Evolutionary conservation across 2,329 filamentous ascomycete species (phyloP), one percentile per base, ranked within the genome.

Genomic region (Fusarium drepaniforme): DNA sequence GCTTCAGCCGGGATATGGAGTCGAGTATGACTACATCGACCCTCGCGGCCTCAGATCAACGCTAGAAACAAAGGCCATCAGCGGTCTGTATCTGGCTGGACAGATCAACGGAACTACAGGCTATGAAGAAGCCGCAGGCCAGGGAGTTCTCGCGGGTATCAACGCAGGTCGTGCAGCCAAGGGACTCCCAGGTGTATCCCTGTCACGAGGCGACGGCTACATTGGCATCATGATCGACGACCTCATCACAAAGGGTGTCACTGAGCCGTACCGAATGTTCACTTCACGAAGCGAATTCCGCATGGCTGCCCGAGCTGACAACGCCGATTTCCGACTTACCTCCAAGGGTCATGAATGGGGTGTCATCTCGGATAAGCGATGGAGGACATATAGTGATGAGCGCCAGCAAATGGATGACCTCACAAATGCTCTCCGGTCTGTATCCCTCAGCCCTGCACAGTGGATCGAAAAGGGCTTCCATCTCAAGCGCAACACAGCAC

Each of bases 181-280:
- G 71, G 89, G 90, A 1, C 90, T 93, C 68, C 82, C 87, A 2
- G 88, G 91, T 0, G 87, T 97, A 71, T 90, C 90, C 0, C 86
- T 99, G 35, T 92, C 92, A 9, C 90, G 97, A 74, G 92, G 93
- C 2, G 96, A 99, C 82, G 95, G 95, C 15, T 99, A 98, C 83
- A 98, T 99, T 80, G 97, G 97, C 76, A 93, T 99, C 84, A 98
- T 99, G 95, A 96, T 99, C 79, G 97, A 99, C 83, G 97, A 99
- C 82, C 90, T 99, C 42, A 92, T 97, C 80, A 98, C 96, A 25
- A 98, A 98, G 84, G 97, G 97, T 58, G 97, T 99, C 35, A 96
- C 94, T 3, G 97, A 99, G 81, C 97, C 97, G 1, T 99, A 99
- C 84, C 92, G 97, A 76, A 98, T 99, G 96, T 99, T 99, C 86